phyloP scores from a whole-genome alignment of 352 stramenopile genomes.

The Globisporangium middletonii region DNA sequence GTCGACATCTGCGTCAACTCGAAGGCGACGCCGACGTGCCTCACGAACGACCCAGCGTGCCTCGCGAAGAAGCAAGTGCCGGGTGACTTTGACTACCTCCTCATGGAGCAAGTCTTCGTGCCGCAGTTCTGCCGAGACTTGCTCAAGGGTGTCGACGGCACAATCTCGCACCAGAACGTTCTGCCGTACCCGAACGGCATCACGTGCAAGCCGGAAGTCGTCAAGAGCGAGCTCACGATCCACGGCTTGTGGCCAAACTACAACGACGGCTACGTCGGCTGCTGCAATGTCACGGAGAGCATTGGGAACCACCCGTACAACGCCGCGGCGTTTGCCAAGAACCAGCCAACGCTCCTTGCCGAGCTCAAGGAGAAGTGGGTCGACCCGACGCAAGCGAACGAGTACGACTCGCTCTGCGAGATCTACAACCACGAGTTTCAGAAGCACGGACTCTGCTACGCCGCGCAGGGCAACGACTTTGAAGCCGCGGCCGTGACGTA shows the following conservation, averaged over 20 bases:
- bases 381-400: conserved; percentile 17
- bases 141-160: conserved; percentile 61
- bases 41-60: conserved; percentile 44
- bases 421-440: conserved; percentile 88
- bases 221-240: conserved; percentile 60
- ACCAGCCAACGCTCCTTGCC: conserved; percentile 42
- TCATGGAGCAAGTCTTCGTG: conserved; percentile 75
- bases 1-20: conserved; percentile 71
- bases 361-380: conserved; percentile 62
- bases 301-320: conserved; percentile 58
- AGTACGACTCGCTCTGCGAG: conserved; percentile 48
- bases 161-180: conserved; percentile 77
- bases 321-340: conserved; percentile 32
- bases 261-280: conserved; percentile 61
- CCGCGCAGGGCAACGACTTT: conserved; percentile 19
- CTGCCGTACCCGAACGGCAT: conserved; percentile 53
- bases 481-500: conserved; percentile 13
- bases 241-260: conserved; percentile 78
- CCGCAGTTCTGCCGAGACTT: conserved; percentile 82
- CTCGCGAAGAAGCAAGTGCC: conserved; percentile 59
- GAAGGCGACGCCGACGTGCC: conserved; percentile 50
- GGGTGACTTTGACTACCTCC: conserved; percentile 72
- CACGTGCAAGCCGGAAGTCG: conserved; percentile 34
- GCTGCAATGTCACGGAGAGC: conserved; percentile 52
- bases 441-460: conserved; percentile 84